Percentiles rank a stretch among this genome's conserved stretches.
Conservation (phyloP, 2,329 filamentous ascomycete genomes). For the Venturia nashicola region DNA sequence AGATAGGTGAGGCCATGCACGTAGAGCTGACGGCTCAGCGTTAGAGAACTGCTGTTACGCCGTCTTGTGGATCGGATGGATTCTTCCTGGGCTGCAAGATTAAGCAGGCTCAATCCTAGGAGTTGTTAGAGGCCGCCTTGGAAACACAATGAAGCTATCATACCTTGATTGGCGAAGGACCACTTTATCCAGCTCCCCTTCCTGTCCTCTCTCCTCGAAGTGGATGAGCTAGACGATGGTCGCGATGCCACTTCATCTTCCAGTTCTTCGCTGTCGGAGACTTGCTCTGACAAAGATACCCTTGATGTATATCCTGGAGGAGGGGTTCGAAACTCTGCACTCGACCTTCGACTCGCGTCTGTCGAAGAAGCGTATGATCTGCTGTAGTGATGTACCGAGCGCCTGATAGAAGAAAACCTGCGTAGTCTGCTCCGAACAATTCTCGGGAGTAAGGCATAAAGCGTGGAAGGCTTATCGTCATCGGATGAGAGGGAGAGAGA, state of each 20-base stretch:
- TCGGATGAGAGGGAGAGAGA: background rate
- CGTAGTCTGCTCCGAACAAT: constrained; percentile 40
- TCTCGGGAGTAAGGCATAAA: constrained; percentile 42
- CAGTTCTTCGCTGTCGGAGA: constrained; percentile 6
- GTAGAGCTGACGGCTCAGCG: constrained; percentile 49
- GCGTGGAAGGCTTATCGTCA: constrained; percentile 26
- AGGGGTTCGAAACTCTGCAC: constrained; percentile 21
- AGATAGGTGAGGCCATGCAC: constrained; percentile 52
- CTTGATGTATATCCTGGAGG: constrained; percentile 23
- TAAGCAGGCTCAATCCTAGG: constrained; percentile 36
- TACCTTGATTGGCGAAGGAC: constrained; percentile 41
- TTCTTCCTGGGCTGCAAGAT: constrained; percentile 33
- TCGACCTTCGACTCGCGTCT: constrained; percentile 12
- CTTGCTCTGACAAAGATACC: constrained; percentile 12
- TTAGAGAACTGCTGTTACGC: constrained; percentile 17
- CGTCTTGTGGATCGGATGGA: constrained; percentile 18
- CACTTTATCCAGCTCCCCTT: constrained; percentile 32
- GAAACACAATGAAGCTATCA: background rate
- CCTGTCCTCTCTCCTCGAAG: constrained; percentile 12
- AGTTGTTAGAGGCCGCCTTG: background rate
- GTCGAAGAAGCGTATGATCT: constrained; percentile 15
- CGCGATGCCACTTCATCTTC: constrained; percentile 18
- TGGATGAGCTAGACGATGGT: constrained; percentile 12
- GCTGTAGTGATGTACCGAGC: constrained; percentile 20
- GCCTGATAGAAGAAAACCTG: constrained; percentile 36